A percentile compares a stretch with the other conserved stretches of the same genome.
Evolutionary conservation across 495 filamentous ascomycete genomes (phyloP).

Genomic region (Pyronema domesticum): DNA sequence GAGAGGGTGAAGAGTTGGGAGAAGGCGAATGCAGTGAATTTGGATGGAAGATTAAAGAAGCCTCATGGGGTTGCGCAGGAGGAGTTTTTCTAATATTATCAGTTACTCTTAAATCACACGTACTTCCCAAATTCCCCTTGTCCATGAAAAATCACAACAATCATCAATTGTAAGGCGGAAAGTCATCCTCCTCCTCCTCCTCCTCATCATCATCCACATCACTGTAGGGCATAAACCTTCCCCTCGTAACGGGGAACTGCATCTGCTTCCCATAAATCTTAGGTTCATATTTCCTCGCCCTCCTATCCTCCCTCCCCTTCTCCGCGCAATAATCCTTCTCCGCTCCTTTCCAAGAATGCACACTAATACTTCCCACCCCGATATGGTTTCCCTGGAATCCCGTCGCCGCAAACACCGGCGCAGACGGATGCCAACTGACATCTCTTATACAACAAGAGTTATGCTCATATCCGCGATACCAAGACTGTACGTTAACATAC

Average conservation of each 20-base stretch:
- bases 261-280: background rate
- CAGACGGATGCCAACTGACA: slow-evolving; percentile 86
- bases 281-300: background rate
- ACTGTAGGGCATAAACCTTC: too few relatives aligned
- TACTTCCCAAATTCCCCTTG: too few relatives aligned
- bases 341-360: slow-evolving; percentile 16
- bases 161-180: too few relatives aligned
- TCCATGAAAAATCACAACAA: too few relatives aligned
- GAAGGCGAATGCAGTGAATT: too few relatives aligned
- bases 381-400: background rate
- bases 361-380: slow-evolving; percentile 1
- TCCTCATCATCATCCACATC: too few relatives aligned
- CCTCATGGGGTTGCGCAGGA: too few relatives aligned
- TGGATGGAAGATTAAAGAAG: too few relatives aligned
- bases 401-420: slow-evolving; percentile 70
- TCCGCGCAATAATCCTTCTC: background rate
- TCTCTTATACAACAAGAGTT: slow-evolving; percentile 82
- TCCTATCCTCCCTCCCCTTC: background rate
- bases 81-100: too few relatives aligned
- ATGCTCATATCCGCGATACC: slow-evolving; percentile 26
- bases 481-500: slow-evolving; percentile 5
- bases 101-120: too few relatives aligned
- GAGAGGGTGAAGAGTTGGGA: too few relatives aligned
- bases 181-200: too few relatives aligned
- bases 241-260: background rate